These are phyloP conservation scores for Jaapia argillacea DNA, from an alignment of 768 basidiomycete genomes.

Conservation along the genomic window DNA sequence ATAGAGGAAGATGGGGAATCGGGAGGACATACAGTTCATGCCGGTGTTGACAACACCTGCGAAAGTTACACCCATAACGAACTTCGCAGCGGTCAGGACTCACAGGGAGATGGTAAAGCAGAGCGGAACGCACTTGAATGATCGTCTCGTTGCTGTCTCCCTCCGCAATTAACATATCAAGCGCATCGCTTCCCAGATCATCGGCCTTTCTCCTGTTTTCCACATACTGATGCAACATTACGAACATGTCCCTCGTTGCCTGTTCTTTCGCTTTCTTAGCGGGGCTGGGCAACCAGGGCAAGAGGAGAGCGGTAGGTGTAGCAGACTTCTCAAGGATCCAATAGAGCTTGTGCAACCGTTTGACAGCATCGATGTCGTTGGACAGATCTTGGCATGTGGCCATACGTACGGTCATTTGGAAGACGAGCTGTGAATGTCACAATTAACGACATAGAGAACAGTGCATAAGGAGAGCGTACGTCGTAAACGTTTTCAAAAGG, in stretches of 20 bases:
- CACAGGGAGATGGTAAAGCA: not conserved
- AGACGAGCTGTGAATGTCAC: conserved; percentile 19
- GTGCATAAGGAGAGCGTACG: conserved; percentile 10
- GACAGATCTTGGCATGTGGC: conserved; percentile 24
- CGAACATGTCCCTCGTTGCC: conserved; percentile 22
- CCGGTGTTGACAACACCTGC: conserved; percentile 28
- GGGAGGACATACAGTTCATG: conserved; percentile 20
- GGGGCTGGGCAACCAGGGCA: conserved; percentile 25
- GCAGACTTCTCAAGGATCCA: conserved; percentile 23
- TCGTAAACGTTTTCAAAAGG: conserved; percentile 24
- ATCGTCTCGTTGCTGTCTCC: conserved; percentile 20
- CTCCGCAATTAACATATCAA: conserved; percentile 24
- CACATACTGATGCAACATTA: conserved; percentile 16
- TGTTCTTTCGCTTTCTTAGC: conserved; percentile 19
- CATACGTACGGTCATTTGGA: conserved; percentile 28
- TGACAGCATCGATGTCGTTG: conserved; percentile 14
- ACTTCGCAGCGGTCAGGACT: conserved; percentile 10
- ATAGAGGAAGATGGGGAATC: too few relatives aligned
- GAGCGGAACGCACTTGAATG: conserved; percentile 15
- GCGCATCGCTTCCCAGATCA: conserved; percentile 20
- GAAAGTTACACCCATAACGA: conserved; percentile 24
- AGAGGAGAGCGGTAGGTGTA: conserved; percentile 21
- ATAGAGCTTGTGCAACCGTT: conserved; percentile 18
- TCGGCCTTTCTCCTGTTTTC: conserved; percentile 17
- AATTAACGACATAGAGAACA: not conserved